Conservation (phyloP, 306 rosid species). For the Vigna radiata region DNA sequence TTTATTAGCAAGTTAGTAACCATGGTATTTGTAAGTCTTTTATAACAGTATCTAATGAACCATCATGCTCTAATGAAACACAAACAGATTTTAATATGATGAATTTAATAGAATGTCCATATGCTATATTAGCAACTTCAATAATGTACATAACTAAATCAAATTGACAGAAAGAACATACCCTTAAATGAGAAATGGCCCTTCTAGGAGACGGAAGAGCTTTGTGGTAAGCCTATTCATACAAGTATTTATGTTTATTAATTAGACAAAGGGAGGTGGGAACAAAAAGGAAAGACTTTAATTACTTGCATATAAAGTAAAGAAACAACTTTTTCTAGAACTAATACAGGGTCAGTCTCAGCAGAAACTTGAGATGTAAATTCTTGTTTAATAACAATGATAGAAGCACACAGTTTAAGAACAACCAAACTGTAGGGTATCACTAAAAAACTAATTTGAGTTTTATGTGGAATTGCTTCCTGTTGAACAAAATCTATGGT, state of each 20-base stretch:
- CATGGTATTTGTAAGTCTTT: background rate
- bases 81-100: conserved; percentile 18
- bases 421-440: conserved; percentile 6
- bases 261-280: conserved; percentile 1
- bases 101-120: background rate
- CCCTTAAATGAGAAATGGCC: too few species aligned
- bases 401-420: conserved; percentile 34
- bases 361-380: conserved; percentile 87
- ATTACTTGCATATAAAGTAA: conserved; percentile 84
- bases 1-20: too few species aligned
- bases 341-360: conserved; percentile 82
- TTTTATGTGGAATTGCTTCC: conserved; percentile 17
- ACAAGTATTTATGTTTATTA: conserved; percentile 44
- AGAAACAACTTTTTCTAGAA: conserved; percentile 92
- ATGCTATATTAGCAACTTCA: background rate
- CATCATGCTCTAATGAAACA: conserved; percentile 15
- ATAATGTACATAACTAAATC: background rate
- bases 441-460: conserved; percentile 7
- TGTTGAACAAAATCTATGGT: too few species aligned
- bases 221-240: conserved; percentile 83
- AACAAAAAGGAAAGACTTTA: conserved; percentile 1
- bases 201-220: too few species aligned
- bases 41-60: conserved; percentile 12
- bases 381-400: conserved; percentile 64
- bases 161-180: too few species aligned